Conservation (phyloP, 345 rosid genomes). For the Rhizophora apiculata region DNA sequence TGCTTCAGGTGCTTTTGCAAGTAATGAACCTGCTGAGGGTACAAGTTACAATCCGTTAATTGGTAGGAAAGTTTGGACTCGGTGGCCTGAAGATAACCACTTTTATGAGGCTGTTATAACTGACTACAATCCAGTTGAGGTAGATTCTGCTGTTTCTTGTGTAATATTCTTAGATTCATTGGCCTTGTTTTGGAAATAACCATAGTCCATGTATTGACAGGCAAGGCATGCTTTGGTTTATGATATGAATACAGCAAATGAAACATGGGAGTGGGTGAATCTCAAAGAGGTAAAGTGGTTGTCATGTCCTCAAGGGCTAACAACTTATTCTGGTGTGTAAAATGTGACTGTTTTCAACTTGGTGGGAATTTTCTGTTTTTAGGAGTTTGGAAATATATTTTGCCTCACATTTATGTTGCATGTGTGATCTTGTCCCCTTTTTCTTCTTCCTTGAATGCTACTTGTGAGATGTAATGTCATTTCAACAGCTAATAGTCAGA, state of each 20-base stretch:
- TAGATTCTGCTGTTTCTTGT: constrained; percentile 22
- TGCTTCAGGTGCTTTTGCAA: constrained; percentile 43
- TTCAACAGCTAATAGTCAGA: too few relatives aligned
- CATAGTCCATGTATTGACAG: constrained; percentile 37
- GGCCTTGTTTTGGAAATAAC: constrained; percentile 20
- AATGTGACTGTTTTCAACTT: background rate
- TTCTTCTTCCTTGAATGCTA: too few relatives aligned
- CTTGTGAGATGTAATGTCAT: too few relatives aligned
- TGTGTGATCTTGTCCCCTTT: too few relatives aligned
- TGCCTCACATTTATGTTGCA: too few relatives aligned
- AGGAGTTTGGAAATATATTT: too few relatives aligned
- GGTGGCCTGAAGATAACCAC: constrained; percentile 93
- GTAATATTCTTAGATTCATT: constrained; percentile 13
- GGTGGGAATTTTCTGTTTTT: background rate
- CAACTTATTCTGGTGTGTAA: background rate
- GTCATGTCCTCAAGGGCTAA: constrained; percentile 4
- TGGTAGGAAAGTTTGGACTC: constrained; percentile 91
- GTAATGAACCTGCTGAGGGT: constrained; percentile 65
- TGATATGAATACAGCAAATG: constrained; percentile 66
- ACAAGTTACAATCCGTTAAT: constrained; percentile 62
- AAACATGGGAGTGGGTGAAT: constrained; percentile 98
- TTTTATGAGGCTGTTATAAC: constrained; percentile 89
- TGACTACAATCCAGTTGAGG: constrained; percentile 66
- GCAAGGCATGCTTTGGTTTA: constrained; percentile 92
- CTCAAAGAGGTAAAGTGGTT: constrained; percentile 78